phyloP scores from a whole-genome alignment of 2,329 filamentous ascomycete species.

The Aspergillus hiratsukae region DNA sequence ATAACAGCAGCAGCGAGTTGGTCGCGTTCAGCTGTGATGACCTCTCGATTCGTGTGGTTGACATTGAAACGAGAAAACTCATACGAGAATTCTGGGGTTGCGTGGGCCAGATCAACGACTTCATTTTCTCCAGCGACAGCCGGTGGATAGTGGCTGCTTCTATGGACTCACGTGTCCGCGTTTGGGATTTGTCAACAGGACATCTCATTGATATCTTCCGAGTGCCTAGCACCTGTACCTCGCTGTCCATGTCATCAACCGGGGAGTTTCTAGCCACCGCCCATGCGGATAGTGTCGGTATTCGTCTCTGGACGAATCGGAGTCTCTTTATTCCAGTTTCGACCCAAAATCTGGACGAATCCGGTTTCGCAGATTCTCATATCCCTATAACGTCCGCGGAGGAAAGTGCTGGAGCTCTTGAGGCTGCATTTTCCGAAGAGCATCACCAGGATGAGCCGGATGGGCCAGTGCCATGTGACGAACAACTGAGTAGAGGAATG shows the following conservation, averaged over 20 bases:
- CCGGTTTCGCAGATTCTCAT: slow-evolving; percentile 61
- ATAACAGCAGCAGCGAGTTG: slow-evolving; percentile 78
- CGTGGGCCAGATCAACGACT: slow-evolving; percentile 67
- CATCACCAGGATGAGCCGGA: slow-evolving; percentile 44
- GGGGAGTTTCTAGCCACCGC: slow-evolving; percentile 94
- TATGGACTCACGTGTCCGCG: slow-evolving; percentile 70
- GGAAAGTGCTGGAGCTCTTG: slow-evolving; percentile 68
- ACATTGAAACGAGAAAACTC: slow-evolving; percentile 82
- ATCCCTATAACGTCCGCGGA: slow-evolving; percentile 78
- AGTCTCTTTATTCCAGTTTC: slow-evolving; percentile 85
- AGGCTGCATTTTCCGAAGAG: slow-evolving; percentile 66
- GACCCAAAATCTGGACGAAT: slow-evolving; percentile 76
- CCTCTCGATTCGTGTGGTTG: slow-evolving; percentile 78
- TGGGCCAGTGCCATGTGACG: slow-evolving; percentile 55
- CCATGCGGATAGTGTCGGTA: slow-evolving; percentile 73
- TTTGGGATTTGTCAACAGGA: slow-evolving; percentile 94
- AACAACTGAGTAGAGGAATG: slow-evolving; percentile 77
- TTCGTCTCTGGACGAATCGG: slow-evolving; percentile 96
- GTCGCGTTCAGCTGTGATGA: slow-evolving; percentile 88
- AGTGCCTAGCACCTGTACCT: slow-evolving; percentile 71
- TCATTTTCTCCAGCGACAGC: slow-evolving; percentile 87
- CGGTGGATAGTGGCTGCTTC: slow-evolving; percentile 90
- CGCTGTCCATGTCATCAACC: slow-evolving; percentile 80
- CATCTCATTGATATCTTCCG: slow-evolving; percentile 91
- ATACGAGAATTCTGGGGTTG: slow-evolving; percentile 92